Evolutionary conservation across 768 basidiomycete genomes (phyloP), one percentile per base, ranked within the genome.

Genomic region (Tylopilus intermedius): DNA sequence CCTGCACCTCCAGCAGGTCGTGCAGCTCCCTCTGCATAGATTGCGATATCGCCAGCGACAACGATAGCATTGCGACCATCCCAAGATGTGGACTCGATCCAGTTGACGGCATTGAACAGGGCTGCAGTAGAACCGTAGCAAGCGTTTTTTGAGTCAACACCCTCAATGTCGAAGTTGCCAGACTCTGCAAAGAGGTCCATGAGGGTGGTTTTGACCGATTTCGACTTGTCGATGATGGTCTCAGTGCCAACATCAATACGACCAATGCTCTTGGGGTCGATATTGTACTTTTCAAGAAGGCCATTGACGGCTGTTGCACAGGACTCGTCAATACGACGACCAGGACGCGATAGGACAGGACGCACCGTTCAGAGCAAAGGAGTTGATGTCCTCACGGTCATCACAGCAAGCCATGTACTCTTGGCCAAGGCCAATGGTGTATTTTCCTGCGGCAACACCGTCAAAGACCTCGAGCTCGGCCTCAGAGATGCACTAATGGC

Each of bases 61-160:
- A 98, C 94, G 57, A 99, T 94, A 10, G 96, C 95, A 68, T 95
- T 93, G 49, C 95, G 83, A 46, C 95, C 95, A 62, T 99, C 95
- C 96, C 95, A 99, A 5, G 88, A 92, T 46, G 83, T 84, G 33
- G 87, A 89, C 70, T 99, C 95, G 55, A 97, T 76, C 96, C 96
- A 99, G 80, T 99, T 99, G 67, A 95, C 77, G 45, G 92, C 90
- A 73, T 99, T 99, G 84, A 97, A 99, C 51, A 99, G 83, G 4
- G 96, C 96, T 42, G 96, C 96, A 22, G 96, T 99, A 33, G 92
- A 94, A 27, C 96, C 96, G 65, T 99, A 99, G 77, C 96, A 99
- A 18, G 96, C 96, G 68, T 97, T 99, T 77, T 98, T 98, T 43
- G 90, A 94, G 75, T 99, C 96, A 70, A 99, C 89, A 61, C 96